Base-by-base conservation (phyloP, 2,329 filamentous ascomycete species). In the Parastagonospora nodorum region DNA sequence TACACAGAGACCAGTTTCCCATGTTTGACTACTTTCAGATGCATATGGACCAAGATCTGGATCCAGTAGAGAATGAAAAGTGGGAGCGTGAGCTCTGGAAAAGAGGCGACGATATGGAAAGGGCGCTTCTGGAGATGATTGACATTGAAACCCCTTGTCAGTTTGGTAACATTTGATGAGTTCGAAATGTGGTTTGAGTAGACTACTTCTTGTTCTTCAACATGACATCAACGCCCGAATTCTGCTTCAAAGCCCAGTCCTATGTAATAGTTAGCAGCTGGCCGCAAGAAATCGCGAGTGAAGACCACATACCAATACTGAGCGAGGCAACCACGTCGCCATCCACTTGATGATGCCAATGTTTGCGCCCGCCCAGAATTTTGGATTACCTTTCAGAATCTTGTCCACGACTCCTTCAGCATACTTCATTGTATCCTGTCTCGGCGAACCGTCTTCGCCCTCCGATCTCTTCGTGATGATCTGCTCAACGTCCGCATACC, bases 351-450 rank as follows among this genome's bases (percentile, higher is more conserved):
- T 24, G 10, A 43, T 27, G 5, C 31, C 16, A n/a, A 30, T 19
- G 32, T 30, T 31, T 12, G 29, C 45, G 38, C 45, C 45, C 14
- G 14, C 31, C 45, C 45, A 48, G 8, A 48, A 30, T 14, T 48
- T 48, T 5, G 38, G 39, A 19, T 31, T 39, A 6, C 37, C 45
- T 2, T 8, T 15, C 24, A 48, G 4, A 27, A 43, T 16, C 32
- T 43, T 48, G 12, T 38, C 27, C 45, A 78, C 43, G 3, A 51
- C 49, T 19, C 29, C 43, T 16, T 46, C 38, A 10, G 49, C 37
- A 32, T 51, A 51, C 33, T 51, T 43, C 19, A 35, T 19, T 2
- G 19, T 43, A 9, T 46, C 43, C 49, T 47, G 46, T 33, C 49
- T 51, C 11, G 49, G 49, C 11, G 43, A 9, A 1, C 49, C 49